phyloP scores from a whole-genome alignment of 352 stramenopile species.

The Pythium insidiosum region DNA sequence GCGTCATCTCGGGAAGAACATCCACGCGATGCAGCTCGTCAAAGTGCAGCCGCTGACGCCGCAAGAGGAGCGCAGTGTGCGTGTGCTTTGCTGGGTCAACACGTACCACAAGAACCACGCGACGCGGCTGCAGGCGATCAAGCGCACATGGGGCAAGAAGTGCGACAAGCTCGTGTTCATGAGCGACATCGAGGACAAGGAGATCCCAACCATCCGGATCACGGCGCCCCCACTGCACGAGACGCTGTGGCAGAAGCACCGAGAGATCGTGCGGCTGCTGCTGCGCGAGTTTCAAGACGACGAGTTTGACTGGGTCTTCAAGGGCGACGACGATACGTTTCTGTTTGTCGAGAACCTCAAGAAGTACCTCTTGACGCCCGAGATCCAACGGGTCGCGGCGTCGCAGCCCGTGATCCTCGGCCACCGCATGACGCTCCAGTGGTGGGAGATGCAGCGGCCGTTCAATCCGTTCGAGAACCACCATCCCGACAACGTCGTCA shows the following conservation, averaged over 20 bases:
- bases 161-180: slow-evolving; percentile 88
- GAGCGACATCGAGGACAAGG: slow-evolving; percentile 64
- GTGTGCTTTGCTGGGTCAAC: slow-evolving; percentile 82
- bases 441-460: slow-evolving; percentile 71
- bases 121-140: slow-evolving; percentile 47
- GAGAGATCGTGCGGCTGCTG: slow-evolving; percentile 70
- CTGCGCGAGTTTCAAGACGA: slow-evolving; percentile 46
- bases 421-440: slow-evolving; percentile 82
- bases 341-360: slow-evolving; percentile 84
- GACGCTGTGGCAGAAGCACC: slow-evolving; percentile 80
- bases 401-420: slow-evolving; percentile 52
- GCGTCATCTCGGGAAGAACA: slow-evolving; percentile 40
- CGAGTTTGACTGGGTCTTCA: slow-evolving; percentile 84
- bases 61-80: slow-evolving; percentile 27
- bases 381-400: slow-evolving; percentile 24
- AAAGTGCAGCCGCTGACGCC: slow-evolving; percentile 39
- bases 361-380: slow-evolving; percentile 42
- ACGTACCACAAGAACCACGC: slow-evolving; percentile 77
- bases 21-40: slow-evolving; percentile 66
- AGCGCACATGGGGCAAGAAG: slow-evolving; percentile 66
- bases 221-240: slow-evolving; percentile 57
- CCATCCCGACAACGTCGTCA: slow-evolving; percentile 41
- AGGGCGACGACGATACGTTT: slow-evolving; percentile 86
- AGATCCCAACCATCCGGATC: slow-evolving; percentile 57
- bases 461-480: slow-evolving; percentile 66